Evolutionary conservation across 148 eudicot genomes (phyloP), one percentile per base, ranked within the genome.

Genomic region (Tetragonia tetragonoides): DNA sequence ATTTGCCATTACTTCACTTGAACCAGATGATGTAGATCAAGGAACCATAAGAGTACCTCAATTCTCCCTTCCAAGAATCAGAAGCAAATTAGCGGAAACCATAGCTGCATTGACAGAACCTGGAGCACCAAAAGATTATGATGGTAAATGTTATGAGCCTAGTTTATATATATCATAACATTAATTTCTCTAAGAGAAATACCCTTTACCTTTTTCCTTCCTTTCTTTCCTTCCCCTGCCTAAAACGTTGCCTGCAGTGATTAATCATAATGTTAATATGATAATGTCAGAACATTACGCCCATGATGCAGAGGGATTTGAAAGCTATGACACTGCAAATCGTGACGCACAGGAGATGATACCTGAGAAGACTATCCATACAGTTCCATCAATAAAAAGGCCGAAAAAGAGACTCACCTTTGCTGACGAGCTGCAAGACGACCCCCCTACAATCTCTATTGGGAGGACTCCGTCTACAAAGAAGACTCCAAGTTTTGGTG

Each of bases 1-100:
- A 62, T 88, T 73, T 62, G 98, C 95, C 56, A 83, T 94, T 77
- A 81, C 73, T 15, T 84, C 91, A 16, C 77, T 90, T 41, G 90
- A 90, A 73, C 71, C 87, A 11, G 82, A 70, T 54, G 23, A 17
- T 10, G 47, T 46, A 10, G 85, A 86, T 60, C 77, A 77, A 44
- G 83, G 76, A 62, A 80, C 53, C 75, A 74, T 59, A 56, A 42
- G 63, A 20, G 86, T 66, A 38, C 79, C 78, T 7, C 77, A 77
- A 51, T 61, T 75, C 38, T 61, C 86, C 66, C 70, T 84, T 57
- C 84, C 76, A 73, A 80, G 83, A 83, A 75, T 65, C 74, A 85
- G 81, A 77, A 87, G 83, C 54, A 83, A 66, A 68, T 65, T 66
- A 8, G 79, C 62, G 46, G 70, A 69, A 61, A 74, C 47, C n/a